Evolutionary conservation across 768 basidiomycete genomes (phyloP), one percentile per base, ranked within the genome.

Genomic region (Auricularia sp.): DNA sequence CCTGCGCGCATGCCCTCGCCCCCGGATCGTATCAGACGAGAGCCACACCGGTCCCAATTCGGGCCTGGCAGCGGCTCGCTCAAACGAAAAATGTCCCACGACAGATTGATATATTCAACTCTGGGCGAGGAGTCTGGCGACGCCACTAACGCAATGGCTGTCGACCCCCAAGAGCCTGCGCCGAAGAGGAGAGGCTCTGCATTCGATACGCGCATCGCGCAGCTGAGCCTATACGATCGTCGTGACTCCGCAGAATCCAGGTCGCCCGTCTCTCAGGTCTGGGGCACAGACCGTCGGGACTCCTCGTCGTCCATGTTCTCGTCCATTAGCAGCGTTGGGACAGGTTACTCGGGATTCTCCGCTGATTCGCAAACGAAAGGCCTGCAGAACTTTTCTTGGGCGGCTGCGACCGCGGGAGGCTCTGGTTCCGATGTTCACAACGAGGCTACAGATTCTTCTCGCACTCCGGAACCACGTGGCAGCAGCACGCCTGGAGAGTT

Each of bases 101-200:
- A 90, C 79, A 81, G 83, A 64, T 76, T 76, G 62, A 74, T 73
- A 33, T 77, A 83, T 70, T 72, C 80, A n/a, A 75, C 83, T 24
- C 77, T 82, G 36, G 80, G 80, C 61, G 86, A 87, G 69, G 89
- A 89, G 69, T 85, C 86, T 61, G 89, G 88, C 44, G 77, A 86
- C 56, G 83, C 85, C 21, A 14, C 39, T 42, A 85, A 83, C 66
- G 78, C 76, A 65, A 85, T 85, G 79, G 78, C 78, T 69, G 71
- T 84, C 59, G 85, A 87, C 72, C 68, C 77, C 37, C 64, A 68
- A 42, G 84, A 77, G 7, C 91, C 88, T 44, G 85, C 89, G 18
- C 83, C 87, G 59, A 94, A 94, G 74, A 85, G 92, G 69, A 84
- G 92, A 61, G 88, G 90, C 37, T 94, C 93, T 18, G 84, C 88